phyloP scores from a whole-genome alignment of 371 early-diverging fungal species.

The Mucor indicus region DNA sequence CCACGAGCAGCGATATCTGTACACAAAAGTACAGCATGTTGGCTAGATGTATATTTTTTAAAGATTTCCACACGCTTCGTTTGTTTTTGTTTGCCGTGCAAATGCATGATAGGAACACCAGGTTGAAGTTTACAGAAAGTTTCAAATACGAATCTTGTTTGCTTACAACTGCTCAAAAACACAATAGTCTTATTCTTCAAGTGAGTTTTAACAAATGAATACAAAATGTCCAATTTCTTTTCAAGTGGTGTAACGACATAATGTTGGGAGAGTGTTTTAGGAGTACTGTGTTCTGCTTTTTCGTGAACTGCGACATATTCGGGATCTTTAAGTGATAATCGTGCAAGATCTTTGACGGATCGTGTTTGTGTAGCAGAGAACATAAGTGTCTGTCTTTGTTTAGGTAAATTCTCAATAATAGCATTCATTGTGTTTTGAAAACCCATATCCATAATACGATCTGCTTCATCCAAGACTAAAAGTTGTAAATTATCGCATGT shows the following conservation, averaged over 20 bases:
- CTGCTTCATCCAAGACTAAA: slow-evolving; percentile 98
- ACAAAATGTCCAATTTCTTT: slow-evolving; percentile 89
- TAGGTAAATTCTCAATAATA: slow-evolving; percentile 89
- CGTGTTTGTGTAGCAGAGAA: slow-evolving; percentile 98
- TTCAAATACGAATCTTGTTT: slow-evolving; percentile 86
- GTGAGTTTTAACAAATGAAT: slow-evolving; percentile 91
- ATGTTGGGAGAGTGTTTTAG: slow-evolving; percentile 76
- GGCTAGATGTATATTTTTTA: slow-evolving; percentile 75
- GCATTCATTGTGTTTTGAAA: slow-evolving; percentile 94
- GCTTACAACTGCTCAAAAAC: slow-evolving; percentile 44
- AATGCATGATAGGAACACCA: slow-evolving; percentile 85
- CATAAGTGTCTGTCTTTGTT: slow-evolving; percentile 85
- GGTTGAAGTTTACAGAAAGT: slow-evolving; percentile 93
- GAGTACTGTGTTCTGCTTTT: slow-evolving; percentile 77
- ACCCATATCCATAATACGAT: slow-evolving; percentile 93
- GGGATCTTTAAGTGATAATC: slow-evolving; percentile 85
- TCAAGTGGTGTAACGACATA: slow-evolving; percentile 81
- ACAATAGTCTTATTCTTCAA: slow-evolving; percentile 69
- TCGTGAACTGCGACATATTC: slow-evolving; percentile 96
- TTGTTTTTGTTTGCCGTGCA: slow-evolving; percentile 97
- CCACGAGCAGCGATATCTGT: slow-evolving; percentile 99
- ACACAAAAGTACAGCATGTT: slow-evolving; percentile 78
- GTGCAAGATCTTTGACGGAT: slow-evolving; percentile 89
- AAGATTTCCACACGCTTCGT: slow-evolving; percentile 89
- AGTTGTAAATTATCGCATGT: slow-evolving; percentile 82